These are phyloP conservation scores for Rauvolfia tetraphylla DNA, from an alignment of 257 asterid species.

Conservation along the genomic window DNA sequence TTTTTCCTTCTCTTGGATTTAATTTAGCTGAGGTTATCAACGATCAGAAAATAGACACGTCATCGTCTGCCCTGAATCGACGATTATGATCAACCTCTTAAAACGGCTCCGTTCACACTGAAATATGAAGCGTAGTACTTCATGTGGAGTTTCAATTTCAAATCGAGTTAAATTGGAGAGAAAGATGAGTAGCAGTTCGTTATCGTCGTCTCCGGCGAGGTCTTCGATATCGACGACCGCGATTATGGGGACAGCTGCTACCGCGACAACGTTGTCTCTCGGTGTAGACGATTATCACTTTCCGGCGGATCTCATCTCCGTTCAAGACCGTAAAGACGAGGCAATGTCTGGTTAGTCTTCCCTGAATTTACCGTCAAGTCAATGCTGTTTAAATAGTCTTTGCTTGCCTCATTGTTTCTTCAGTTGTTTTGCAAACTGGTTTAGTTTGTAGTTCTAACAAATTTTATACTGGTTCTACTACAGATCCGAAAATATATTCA, in stretches of 20 bases:
- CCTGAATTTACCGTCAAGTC: not conserved
- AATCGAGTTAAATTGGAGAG: not conserved
- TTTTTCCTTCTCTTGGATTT: not conserved
- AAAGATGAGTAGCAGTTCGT: slow-evolving; percentile 43
- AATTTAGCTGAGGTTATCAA: not conserved
- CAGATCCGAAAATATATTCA: not conserved
- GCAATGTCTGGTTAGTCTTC: slow-evolving; percentile 46
- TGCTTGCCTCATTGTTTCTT: not conserved
- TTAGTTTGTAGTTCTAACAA: not conserved
- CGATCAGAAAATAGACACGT: not conserved
- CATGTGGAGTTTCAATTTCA: not conserved
- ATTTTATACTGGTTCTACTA: not conserved
- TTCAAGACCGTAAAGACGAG: slow-evolving; percentile 71
- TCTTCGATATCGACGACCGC: slow-evolving; percentile 37
- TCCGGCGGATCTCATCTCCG: slow-evolving; percentile 45
- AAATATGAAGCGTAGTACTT: too few species aligned
- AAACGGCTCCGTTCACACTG: not conserved
- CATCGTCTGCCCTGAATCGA: too few species aligned
- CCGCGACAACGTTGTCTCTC: slow-evolving; percentile 24
- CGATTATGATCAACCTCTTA: not conserved
- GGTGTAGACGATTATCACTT: slow-evolving; percentile 47
- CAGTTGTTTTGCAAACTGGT: not conserved
- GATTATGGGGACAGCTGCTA: slow-evolving; percentile 24
- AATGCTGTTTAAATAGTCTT: not conserved
- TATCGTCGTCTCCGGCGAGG: slow-evolving; percentile 44